These are phyloP conservation scores for Onygenales sp. DNA, from an alignment of 2,329 filamentous ascomycete species.

Conservation along the genomic window DNA sequence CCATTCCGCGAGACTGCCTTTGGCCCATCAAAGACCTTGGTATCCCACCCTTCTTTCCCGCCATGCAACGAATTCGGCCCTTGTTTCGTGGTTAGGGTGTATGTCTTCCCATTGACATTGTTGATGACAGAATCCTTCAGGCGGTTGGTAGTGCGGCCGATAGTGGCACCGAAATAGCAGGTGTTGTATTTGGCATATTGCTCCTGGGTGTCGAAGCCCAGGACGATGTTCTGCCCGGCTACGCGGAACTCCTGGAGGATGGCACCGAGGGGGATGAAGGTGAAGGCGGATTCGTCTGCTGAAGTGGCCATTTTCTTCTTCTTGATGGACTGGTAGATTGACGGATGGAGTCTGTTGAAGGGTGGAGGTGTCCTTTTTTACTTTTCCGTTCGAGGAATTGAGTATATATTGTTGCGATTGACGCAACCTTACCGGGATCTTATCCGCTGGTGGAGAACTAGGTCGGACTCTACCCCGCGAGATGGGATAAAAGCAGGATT, in stretches of 20 bases:
- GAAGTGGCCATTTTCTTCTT: conserved; percentile 3
- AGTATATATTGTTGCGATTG: no score
- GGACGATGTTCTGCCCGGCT: conserved; percentile 74
- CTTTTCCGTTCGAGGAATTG: no score
- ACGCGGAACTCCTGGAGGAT: conserved; percentile 63
- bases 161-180: conserved; percentile 85
- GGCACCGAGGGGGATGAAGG: conserved; percentile 36
- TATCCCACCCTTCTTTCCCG: conserved; percentile 68
- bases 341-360: not conserved
- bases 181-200: conserved; percentile 67
- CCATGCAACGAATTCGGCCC: conserved; percentile 68
- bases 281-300: conserved; percentile 28
- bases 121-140: conserved; percentile 63
- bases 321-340: not conserved
- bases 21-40: conserved; percentile 67
- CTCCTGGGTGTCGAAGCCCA: conserved; percentile 67
- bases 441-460: no score
- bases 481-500: no score
- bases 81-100: conserved; percentile 66
- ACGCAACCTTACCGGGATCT: no score
- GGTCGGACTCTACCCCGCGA: no score
- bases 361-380: no score
- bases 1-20: conserved; percentile 46
- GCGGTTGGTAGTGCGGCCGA: conserved; percentile 76
- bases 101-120: conserved; percentile 61